Evolutionary conservation across 202 grass and related monocot genomes (phyloP).

Genomic region (Elaeis oleifera): DNA sequence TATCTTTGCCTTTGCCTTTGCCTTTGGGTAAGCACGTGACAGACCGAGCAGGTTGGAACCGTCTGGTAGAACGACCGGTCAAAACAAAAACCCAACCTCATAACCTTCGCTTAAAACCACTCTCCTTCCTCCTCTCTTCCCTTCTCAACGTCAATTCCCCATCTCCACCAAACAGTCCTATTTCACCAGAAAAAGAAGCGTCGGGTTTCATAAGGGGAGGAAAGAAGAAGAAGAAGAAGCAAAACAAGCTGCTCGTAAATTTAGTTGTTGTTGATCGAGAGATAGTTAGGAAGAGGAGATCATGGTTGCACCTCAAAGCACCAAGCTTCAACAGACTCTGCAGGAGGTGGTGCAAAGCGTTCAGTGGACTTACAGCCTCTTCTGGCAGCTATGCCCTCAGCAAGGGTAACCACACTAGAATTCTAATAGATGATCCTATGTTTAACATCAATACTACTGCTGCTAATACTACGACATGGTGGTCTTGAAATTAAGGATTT

Average conservation of each 20-base stretch:
- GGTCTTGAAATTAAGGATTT: slow-evolving; percentile 28
- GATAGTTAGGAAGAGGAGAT: too few species aligned
- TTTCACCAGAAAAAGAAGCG: neutral
- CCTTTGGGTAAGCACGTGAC: too few species aligned
- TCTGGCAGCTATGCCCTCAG: slow-evolving; percentile 66
- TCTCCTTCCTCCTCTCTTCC: slow-evolving; percentile 2
- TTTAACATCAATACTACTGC: too few species aligned
- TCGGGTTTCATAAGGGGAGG: too few species aligned
- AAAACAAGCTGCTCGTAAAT: too few species aligned
- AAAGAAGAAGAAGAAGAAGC: too few species aligned
- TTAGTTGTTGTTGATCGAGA: too few species aligned
- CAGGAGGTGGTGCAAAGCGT: slow-evolving; percentile 53
- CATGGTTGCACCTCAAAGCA: neutral
- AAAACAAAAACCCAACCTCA: slow-evolving; percentile 17
- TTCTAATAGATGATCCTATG: too few species aligned
- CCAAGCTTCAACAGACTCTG: slow-evolving; percentile 34
- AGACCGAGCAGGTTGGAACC: slow-evolving; percentile 9
- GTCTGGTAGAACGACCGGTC: slow-evolving; percentile 84
- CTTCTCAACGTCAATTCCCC: neutral
- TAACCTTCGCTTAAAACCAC: slow-evolving; percentile 4
- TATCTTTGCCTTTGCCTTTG: too few species aligned
- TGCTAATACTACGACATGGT: too few species aligned
- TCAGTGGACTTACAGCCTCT: slow-evolving; percentile 76
- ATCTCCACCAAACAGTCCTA: neutral
- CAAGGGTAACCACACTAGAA: slow-evolving; percentile 34